These are phyloP conservation scores for Solanum okadae DNA, from an alignment of 257 asterid species.

Conservation along the genomic window DNA sequence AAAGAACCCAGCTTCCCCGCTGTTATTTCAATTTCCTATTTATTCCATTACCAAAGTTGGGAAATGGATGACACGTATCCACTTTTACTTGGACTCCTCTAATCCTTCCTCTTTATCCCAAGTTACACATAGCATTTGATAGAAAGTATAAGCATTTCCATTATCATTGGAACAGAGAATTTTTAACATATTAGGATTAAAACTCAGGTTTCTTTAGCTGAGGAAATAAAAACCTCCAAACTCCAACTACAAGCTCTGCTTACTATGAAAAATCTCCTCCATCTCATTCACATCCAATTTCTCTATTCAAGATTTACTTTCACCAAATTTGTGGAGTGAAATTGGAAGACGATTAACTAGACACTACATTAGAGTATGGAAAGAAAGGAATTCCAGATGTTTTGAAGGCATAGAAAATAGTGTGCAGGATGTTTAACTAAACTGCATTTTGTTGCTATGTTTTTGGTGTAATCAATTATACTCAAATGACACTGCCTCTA, in stretches of 20 bases:
- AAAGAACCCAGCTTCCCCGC: not conserved
- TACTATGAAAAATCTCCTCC: not conserved
- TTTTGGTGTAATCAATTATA: too few relatives aligned
- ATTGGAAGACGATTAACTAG: not conserved
- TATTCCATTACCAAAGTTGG: not conserved
- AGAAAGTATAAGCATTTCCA: not conserved
- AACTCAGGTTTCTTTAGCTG: not conserved
- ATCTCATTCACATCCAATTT: not conserved
- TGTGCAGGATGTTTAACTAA: too few relatives aligned
- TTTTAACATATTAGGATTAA: not conserved
- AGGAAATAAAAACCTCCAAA: not conserved
- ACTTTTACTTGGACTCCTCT: not conserved
- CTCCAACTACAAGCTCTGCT: not conserved
- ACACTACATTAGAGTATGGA: not conserved
- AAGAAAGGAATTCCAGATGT: too few relatives aligned
- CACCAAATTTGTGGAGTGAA: not conserved
- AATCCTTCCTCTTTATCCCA: not conserved
- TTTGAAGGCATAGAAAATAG: too few relatives aligned
- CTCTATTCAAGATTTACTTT: not conserved
- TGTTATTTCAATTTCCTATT: not conserved
- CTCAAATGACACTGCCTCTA: too few relatives aligned
- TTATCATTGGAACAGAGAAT: not conserved
- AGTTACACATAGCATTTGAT: not conserved
- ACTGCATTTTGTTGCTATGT: too few relatives aligned
- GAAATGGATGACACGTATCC: not conserved